Conservation (phyloP, 148 eudicot species). For the Drosera capensis region DNA sequence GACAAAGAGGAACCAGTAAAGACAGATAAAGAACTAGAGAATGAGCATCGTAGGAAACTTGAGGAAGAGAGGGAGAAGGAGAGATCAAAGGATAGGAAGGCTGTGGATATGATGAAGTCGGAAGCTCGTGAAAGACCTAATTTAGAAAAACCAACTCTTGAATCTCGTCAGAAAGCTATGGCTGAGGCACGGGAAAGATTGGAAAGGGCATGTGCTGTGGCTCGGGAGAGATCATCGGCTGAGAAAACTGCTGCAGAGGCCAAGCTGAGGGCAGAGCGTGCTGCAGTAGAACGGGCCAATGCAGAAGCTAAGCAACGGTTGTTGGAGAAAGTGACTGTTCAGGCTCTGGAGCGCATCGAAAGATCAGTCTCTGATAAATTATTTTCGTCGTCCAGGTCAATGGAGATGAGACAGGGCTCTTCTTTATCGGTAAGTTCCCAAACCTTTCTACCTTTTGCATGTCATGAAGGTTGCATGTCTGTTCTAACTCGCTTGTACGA, state of each 20-base stretch:
- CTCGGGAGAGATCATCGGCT: conserved; percentile 38
- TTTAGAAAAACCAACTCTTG: conserved; percentile 48
- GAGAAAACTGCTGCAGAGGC: conserved; percentile 45
- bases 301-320: conserved; percentile 63
- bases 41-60: conserved; percentile 44
- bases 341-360: conserved; percentile 35
- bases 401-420: conserved; percentile 49
- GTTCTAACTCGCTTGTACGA: conserved; percentile 11
- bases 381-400: conserved; percentile 24
- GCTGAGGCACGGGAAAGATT: conserved; percentile 70
- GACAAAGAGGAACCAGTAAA: conserved; percentile 23
- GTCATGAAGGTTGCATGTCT: background rate
- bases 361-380: conserved; percentile 52
- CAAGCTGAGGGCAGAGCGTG: conserved; percentile 69
- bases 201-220: conserved; percentile 71
- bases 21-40: conserved; percentile 38
- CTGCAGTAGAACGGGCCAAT: conserved; percentile 81
- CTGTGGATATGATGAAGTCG: conserved; percentile 47
- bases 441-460: conserved; percentile 1
- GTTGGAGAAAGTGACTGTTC: conserved; percentile 43
- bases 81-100: conserved; percentile 90
- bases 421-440: conserved; percentile 49
- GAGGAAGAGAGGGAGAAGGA: conserved; percentile 97
- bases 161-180: conserved; percentile 62
- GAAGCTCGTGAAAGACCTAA: conserved; percentile 67